Base-by-base conservation (phyloP, 2,329 filamentous ascomycete species). In the Geosmithia putterillii region DNA sequence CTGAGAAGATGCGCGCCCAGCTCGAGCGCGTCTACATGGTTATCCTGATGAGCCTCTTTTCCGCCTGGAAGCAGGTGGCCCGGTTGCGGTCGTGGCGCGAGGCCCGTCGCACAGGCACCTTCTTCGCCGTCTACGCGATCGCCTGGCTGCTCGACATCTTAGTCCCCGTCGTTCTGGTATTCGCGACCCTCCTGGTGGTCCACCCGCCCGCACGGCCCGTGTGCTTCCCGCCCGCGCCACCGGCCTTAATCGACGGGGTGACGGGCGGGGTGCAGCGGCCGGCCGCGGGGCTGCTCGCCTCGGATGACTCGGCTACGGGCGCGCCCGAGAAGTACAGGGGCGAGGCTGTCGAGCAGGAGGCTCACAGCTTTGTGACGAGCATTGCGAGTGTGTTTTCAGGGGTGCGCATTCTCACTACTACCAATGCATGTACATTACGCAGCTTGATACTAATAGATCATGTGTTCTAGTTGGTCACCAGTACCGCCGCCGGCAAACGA, bases 11-110 rank as follows among this genome's bases (percentile, higher is more conserved):
- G 38, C 73, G 86, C 10, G 76, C 81, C 2, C 87, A 83, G 43
- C 57, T 92, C 4, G 87, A 94, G 61, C 71, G 87, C 14, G 65
- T 92, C 10, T 94, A 94, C 57, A 88, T 87, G 72, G 86, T 82
- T 0, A 76, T 94, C 1, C 66, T 83, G 7, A 73, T 89, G 41
- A 72, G 79, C 14, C 39, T 87, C 12, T 71, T 87, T 38, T 71
- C 67, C 0, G 72, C 76, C 15, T 74, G 74, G 46, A 90, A 92
- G 53, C 86, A 94, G 47, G 71, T 89, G 48, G 81, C 76, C 3
- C 72, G 86, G 12, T 62, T 94, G 6, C 72, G 87, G 15, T 90
- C 85, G 1, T 94, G 87, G 87, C 71, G 75, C 5, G 87, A 94
- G 59, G 71, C 67, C 6, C 68, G 71, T 44, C 69, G 86, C 40